A percentile compares a stretch with the other conserved stretches of the same genome.
Conservation (phyloP, 129 eudicot species). For the Chrysanthemum lavandulifolium region DNA sequence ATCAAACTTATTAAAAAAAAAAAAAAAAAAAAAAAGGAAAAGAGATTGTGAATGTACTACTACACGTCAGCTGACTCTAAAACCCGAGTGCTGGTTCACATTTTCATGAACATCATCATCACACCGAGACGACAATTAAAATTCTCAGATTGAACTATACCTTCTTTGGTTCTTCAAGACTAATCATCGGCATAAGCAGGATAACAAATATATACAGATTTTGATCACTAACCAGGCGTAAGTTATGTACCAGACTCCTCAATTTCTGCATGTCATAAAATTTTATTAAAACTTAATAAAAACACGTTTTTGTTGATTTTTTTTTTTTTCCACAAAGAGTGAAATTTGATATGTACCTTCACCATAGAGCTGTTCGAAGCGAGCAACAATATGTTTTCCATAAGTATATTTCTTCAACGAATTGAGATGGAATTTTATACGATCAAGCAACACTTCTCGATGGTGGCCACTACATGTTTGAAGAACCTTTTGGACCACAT, state of each 20-base stretch:
- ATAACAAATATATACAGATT: neutral
- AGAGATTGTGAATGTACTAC: neutral
- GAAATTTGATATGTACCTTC: constrained; percentile 41
- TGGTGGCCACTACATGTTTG: constrained; percentile 46
- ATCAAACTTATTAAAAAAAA: neutral
- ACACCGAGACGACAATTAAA: neutral
- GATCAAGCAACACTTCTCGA: constrained; percentile 53
- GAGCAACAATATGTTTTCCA: constrained; percentile 79
- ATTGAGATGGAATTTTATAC: constrained; percentile 57
- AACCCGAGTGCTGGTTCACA: neutral
- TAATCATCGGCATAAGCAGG: neutral
- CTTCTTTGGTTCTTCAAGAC: constrained; percentile 7
- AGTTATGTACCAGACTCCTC: constrained; percentile 25
- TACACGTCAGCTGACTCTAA: constrained; percentile 12
- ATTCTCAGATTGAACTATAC: neutral
- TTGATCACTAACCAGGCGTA: neutral
- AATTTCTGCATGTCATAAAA: constrained; percentile 32
- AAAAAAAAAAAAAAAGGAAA: neutral
- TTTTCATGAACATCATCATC: neutral
- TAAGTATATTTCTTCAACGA: constrained; percentile 78
- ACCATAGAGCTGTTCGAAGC: constrained; percentile 70
- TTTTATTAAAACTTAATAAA: constrained; percentile 1
- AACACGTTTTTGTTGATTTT: neutral
- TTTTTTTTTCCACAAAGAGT: neutral
- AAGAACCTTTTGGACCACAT: constrained; percentile 77